Percentiles rank a stretch among this genome's conserved stretches.
phyloP scores from a whole-genome alignment of 179 eudicot species.

The Spergularia azorica region DNA sequence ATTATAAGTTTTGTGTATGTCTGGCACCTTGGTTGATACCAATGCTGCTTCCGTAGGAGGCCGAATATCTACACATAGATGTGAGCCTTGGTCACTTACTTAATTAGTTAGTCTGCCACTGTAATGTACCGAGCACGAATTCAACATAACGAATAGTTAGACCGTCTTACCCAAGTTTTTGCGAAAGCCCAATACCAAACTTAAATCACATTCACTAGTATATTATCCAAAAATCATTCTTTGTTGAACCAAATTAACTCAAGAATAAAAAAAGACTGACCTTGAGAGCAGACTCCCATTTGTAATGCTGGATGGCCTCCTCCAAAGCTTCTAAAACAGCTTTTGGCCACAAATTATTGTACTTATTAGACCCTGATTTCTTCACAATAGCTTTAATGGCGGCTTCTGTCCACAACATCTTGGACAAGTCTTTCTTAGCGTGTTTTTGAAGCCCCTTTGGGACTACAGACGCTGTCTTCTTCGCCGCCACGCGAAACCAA shows the following conservation, averaged over 20 bases:
- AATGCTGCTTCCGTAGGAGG: constrained; percentile 87
- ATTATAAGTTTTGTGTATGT: constrained; percentile 76
- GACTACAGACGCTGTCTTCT: constrained; percentile 27
- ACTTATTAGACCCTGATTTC: constrained; percentile 64
- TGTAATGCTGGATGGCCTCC: constrained; percentile 49
- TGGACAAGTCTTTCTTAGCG: constrained; percentile 61
- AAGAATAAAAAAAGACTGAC: constrained; percentile 27
- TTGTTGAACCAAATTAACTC: neutral
- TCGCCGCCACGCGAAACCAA: constrained; percentile 33
- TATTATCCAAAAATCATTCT: neutral
- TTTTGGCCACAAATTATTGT: constrained; percentile 71
- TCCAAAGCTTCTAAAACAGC: constrained; percentile 78
- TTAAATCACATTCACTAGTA: too few relatives aligned
- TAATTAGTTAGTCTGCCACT: neutral
- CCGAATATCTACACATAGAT: constrained; percentile 56
- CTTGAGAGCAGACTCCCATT: constrained; percentile 88
- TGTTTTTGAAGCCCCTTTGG: constrained; percentile 46
- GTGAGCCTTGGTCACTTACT: neutral
- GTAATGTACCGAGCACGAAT: neutral
- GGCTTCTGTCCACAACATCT: constrained; percentile 73
- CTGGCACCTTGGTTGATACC: constrained; percentile 80
- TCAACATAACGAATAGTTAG: too few relatives aligned
- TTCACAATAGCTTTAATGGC: constrained; percentile 64
- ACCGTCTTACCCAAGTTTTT: too few relatives aligned
- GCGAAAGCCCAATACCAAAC: too few relatives aligned